Conservation (phyloP, 805 yeast species). For the Nakazawaea anatomiae region DNA sequence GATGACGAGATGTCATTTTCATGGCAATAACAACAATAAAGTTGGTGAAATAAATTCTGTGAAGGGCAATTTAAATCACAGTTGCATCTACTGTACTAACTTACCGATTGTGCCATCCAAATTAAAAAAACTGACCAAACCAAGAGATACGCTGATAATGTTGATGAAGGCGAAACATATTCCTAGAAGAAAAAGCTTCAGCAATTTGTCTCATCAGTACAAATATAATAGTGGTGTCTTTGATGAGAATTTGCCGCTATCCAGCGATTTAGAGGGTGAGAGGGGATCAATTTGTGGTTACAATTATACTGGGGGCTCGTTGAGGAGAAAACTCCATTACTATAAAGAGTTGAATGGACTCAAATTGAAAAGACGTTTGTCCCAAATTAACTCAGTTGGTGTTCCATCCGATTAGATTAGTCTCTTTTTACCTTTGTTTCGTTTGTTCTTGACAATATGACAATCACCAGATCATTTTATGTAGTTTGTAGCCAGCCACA, state of each 20-base stretch:
- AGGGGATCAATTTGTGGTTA: neutral
- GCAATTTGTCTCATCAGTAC: constrained; percentile 1
- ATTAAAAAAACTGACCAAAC: neutral
- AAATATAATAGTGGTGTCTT: no score
- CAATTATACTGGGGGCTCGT: neutral
- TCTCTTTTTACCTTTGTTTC: no score
- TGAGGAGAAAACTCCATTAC: constrained; percentile 1
- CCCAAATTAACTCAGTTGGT: no score
- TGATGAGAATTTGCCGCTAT: neutral
- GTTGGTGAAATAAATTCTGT: no score
- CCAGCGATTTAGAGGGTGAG: neutral
- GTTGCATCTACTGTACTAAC: neutral
- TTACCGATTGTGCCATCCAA: constrained; percentile 6
- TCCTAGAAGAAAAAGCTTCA: constrained; percentile 3
- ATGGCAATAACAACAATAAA: no score
- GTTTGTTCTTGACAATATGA: no score
- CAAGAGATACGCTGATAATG: neutral
- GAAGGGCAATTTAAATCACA: neutral
- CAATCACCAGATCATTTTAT: no score
- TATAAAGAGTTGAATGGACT: constrained; percentile 6
- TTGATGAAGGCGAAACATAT: neutral
- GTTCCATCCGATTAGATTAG: no score
- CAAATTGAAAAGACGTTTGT: constrained; percentile 1
- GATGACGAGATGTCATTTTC: constrained; percentile 1
- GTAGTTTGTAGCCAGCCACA: no score